Conservation (phyloP, 2,329 filamentous ascomycete species). For the Zelopaecilomyces penicillatus region DNA sequence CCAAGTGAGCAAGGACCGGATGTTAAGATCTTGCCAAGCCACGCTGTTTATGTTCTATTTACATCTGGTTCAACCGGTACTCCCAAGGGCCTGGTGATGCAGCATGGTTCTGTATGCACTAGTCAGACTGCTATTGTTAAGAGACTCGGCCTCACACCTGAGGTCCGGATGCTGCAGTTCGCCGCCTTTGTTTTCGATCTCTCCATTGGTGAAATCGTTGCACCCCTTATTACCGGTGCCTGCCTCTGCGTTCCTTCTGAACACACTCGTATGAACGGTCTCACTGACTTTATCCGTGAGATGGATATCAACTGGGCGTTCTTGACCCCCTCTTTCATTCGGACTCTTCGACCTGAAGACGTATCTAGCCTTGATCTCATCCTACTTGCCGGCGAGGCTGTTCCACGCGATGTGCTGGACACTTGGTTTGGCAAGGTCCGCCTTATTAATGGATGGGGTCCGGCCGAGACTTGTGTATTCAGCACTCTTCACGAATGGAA, state of each 20-base stretch:
- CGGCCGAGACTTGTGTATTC: conserved; percentile 11
- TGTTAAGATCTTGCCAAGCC: background rate
- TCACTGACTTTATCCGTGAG: conserved; percentile 3
- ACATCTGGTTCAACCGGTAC: conserved; percentile 17
- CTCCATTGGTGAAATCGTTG: conserved; percentile 5
- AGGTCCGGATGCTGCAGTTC: conserved; percentile 8
- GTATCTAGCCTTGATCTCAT: conserved; percentile 7
- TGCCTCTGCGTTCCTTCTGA: conserved; percentile 7
- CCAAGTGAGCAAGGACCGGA: background rate
- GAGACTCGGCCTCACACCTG: conserved; percentile 1
- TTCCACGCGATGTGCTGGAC: conserved; percentile 6
- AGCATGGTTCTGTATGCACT: conserved; percentile 11
- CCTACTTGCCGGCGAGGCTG: conserved; percentile 9
- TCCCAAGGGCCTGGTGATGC: conserved; percentile 16
- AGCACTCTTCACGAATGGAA: conserved; percentile 9
- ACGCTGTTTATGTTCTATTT: conserved; percentile 16
- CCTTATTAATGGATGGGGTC: conserved; percentile 13
- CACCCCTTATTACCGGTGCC: conserved; percentile 2
- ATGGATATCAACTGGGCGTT: conserved; percentile 5
- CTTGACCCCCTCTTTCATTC: conserved; percentile 7
- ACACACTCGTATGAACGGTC: conserved; percentile 4
- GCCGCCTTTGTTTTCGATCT: conserved; percentile 7
- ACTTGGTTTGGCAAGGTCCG: conserved; percentile 8
- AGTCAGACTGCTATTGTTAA: conserved; percentile 7
- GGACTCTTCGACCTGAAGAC: conserved; percentile 1